These are phyloP conservation scores for Limtongia smithiae DNA, from an alignment of 805 yeast species.

Conservation along the genomic window DNA sequence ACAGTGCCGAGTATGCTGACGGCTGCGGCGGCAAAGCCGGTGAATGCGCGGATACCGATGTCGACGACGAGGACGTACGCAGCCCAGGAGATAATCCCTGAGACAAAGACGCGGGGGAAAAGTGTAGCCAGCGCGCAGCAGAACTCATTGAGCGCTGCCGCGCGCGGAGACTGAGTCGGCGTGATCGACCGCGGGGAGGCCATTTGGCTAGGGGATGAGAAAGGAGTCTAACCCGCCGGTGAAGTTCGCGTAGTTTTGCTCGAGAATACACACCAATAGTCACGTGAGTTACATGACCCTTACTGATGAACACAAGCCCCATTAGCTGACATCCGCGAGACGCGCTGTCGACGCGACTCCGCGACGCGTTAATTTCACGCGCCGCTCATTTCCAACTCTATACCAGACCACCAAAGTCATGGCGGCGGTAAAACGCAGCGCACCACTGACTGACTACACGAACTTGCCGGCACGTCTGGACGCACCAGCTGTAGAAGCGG, in stretches of 20 bases:
- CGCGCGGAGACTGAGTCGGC: slow-evolving; percentile 6
- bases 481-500: neutral
- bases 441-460: slow-evolving; percentile 23
- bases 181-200: too few species aligned
- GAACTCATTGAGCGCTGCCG: slow-evolving; percentile 7
- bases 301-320: too few species aligned
- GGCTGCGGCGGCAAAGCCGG: slow-evolving; percentile 12
- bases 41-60: slow-evolving; percentile 26
- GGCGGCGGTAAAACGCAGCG: slow-evolving; percentile 18
- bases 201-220: too few species aligned
- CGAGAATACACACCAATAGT: too few species aligned
- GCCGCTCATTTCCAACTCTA: too few species aligned
- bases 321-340: too few species aligned
- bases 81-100: slow-evolving; percentile 37
- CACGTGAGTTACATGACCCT: too few species aligned
- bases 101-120: slow-evolving; percentile 37
- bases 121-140: slow-evolving; percentile 18
- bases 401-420: too few species aligned
- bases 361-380: too few species aligned
- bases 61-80: slow-evolving; percentile 29
- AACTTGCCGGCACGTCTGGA: slow-evolving; percentile 13
- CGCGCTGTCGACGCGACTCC: too few species aligned
- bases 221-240: too few species aligned
- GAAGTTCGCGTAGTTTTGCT: too few species aligned
- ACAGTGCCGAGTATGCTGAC: slow-evolving; percentile 26